Base-by-base conservation (phyloP, 1,284 basidiomycete species). In the Sporisorium iseilematis-ciliati region DNA sequence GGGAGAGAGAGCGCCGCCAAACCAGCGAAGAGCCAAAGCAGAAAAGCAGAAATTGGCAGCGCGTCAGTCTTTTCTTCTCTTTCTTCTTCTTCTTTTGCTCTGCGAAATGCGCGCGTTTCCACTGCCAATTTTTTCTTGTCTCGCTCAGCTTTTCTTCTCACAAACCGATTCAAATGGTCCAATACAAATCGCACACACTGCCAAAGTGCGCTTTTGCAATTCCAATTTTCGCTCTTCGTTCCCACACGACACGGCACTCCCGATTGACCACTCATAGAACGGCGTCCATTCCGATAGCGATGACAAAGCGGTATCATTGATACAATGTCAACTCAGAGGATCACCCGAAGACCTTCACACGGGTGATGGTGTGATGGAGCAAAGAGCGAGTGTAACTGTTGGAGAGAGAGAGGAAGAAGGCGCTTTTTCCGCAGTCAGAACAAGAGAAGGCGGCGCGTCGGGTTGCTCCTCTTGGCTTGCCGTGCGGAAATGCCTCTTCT, bases 371-470 rank as follows among this genome's bases (percentile, higher is more conserved):
- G 18, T 10, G n/a, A 49, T 2, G 4, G 18, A 20, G 12, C 1
- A 11, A 11, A 12, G 21, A 12, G n/a, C 5, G n/a, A 42, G 40
- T 7, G 18, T 3, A n/a, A 21, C 6, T 20, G n/a, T 7, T 6
- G 6, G 40, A 41, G 40, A 42, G n/a, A 20, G 41, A 1, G 41
- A n/a, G 20, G 6, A n/a, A 10, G 41, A 16, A 25, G 4, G 23
- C 11, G n/a, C 11, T 38, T n/a, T 18, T 23, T 43, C 54, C 54
- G 54, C 54, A 56, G 54, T 56, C 54, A 45, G n/a, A n/a, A n/a
- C 14, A 53, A 23, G 21, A 7, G 45, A 26, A 26, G 45, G 26
- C 18, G 12, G 45, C 55, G 43, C 45, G 23, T 55, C 29, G n/a
- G 31, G 12, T 38, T 11, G 33, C 11, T 11, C 12, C 33, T 6